Conservation (phyloP, 73 alveolate species). For the Tetrahymena elliotti region DNA sequence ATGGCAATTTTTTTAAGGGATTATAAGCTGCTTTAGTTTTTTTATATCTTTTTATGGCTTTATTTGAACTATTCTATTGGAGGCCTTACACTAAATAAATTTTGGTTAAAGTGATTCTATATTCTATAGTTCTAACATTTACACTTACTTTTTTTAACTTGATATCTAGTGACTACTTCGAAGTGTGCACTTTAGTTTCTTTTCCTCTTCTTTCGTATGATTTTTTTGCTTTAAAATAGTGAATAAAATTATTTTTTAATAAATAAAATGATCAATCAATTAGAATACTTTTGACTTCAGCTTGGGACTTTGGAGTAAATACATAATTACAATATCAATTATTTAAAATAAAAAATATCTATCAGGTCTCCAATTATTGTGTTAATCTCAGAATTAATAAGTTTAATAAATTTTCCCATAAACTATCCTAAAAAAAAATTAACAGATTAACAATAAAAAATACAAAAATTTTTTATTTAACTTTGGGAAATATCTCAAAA, state of each 20-base stretch:
- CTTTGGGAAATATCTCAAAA: background rate
- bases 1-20: background rate
- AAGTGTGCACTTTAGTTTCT: background rate
- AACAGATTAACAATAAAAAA: too few species aligned
- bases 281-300: background rate
- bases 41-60: background rate
- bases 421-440: too few species aligned
- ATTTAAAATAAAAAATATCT: background rate
- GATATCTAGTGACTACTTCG: background rate
- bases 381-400: background rate
- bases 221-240: background rate
- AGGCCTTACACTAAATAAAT: background rate
- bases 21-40: background rate
- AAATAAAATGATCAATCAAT: too few species aligned
- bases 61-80: background rate
- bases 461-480: background rate
- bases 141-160: background rate
- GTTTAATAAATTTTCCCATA: background rate
- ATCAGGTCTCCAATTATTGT: background rate
- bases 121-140: background rate
- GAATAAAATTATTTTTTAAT: background rate
- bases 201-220: background rate
- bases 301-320: background rate
- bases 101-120: background rate
- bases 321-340: background rate